phyloP scores from a whole-genome alignment of 495 filamentous ascomycete species.

The Margaritispora aquatica region DNA sequence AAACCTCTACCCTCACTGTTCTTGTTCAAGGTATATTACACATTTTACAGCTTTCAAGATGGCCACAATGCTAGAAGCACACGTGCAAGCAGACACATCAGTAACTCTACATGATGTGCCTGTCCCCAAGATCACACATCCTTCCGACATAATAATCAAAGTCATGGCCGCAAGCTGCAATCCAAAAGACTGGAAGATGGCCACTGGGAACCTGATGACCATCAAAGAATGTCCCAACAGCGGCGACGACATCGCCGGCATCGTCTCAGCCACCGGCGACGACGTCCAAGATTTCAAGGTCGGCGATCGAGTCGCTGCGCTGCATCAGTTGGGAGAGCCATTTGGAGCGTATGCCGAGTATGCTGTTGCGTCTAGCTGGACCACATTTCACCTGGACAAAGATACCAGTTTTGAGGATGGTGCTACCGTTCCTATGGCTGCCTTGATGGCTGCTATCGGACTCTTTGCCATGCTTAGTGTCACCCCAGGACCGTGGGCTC shows the following conservation, averaged over 20 bases:
- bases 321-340: constrained; percentile 53
- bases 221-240: too few species aligned
- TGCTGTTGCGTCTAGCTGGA: constrained; percentile 51
- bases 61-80: too few species aligned
- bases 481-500: constrained; percentile 56
- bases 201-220: too few species aligned
- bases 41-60: too few species aligned
- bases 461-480: constrained; percentile 44
- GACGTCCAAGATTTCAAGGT: constrained; percentile 8
- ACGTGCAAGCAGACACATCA: too few species aligned
- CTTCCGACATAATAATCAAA: too few species aligned
- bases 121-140: too few species aligned
- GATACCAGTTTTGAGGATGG: constrained; percentile 66
- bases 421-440: constrained; percentile 63
- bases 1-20: too few species aligned
- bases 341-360: constrained; percentile 66
- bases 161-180: constrained; percentile 64
- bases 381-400: constrained; percentile 61
- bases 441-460: constrained; percentile 61
- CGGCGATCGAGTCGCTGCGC: constrained; percentile 65
- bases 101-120: too few species aligned
- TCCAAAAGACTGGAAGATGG: constrained; percentile 67
- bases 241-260: constrained; percentile 70
- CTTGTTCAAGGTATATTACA: too few species aligned
- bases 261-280: constrained; percentile 53